Percentiles rank a stretch among this genome's conserved stretches.
phyloP scores from a whole-genome alignment of 2,329 filamentous ascomycete species.

The Colletotrichum tabaci region DNA sequence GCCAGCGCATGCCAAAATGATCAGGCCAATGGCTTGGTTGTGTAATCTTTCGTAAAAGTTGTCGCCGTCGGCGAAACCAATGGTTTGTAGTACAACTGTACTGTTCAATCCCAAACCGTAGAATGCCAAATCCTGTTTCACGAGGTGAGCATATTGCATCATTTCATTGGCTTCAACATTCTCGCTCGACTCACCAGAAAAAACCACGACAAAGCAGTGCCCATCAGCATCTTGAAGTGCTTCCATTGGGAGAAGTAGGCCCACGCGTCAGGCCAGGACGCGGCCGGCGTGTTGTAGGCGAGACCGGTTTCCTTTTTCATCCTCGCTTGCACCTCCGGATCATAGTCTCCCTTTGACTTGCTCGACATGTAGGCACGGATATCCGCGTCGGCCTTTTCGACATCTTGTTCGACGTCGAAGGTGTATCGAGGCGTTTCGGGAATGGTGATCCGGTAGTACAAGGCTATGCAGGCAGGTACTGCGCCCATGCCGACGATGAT shows the following conservation, averaged over 20 bases:
- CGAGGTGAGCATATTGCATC: slow-evolving; percentile 36
- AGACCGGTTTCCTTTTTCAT: slow-evolving; percentile 67
- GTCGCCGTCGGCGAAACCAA: slow-evolving; percentile 77
- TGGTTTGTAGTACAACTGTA: slow-evolving; percentile 77
- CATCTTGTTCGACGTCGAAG: slow-evolving; percentile 83
- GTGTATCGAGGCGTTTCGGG: slow-evolving; percentile 89
- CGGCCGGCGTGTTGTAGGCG: slow-evolving; percentile 74
- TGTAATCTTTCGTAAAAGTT: slow-evolving; percentile 79
- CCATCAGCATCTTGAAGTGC: slow-evolving; percentile 79
- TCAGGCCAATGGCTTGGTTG: slow-evolving; percentile 82
- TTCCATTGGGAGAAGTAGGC: slow-evolving; percentile 79
- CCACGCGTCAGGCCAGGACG: slow-evolving; percentile 78
- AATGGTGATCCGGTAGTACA: slow-evolving; percentile 91
- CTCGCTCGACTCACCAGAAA: slow-evolving; percentile 66
- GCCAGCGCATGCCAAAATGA: slow-evolving; percentile 83
- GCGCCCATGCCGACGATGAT: slow-evolving; percentile 86
- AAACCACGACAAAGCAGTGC: slow-evolving; percentile 87
- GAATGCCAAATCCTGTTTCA: slow-evolving; percentile 72
- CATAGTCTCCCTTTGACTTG: slow-evolving; percentile 63
- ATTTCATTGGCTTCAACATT: background rate
- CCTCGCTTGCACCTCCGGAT: slow-evolving; percentile 64
- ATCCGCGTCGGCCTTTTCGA: slow-evolving; percentile 82
- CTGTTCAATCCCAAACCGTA: slow-evolving; percentile 85
- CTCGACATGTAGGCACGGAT: slow-evolving; percentile 72
- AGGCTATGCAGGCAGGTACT: slow-evolving; percentile 81